These are phyloP conservation scores for Chalaropsis thielavioides DNA, from an alignment of 2,329 filamentous ascomycete species.

Conservation along the genomic window DNA sequence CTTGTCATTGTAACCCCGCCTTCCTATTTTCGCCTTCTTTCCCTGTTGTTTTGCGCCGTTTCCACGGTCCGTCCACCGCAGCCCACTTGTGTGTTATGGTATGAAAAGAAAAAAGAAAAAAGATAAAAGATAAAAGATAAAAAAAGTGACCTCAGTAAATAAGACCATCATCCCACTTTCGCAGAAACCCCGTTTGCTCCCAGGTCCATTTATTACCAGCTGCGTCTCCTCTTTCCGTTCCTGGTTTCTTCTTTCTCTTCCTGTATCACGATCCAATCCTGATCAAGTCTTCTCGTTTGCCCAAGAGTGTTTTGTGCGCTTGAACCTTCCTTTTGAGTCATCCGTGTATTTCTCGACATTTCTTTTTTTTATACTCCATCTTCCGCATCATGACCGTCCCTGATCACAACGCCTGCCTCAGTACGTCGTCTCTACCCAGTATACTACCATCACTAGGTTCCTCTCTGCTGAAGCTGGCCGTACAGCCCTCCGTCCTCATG, in stretches of 20 bases:
- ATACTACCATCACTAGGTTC: constrained; percentile 21
- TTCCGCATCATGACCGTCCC: constrained; percentile 35
- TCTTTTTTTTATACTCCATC: constrained; percentile 12
- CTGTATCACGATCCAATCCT: constrained; percentile 12
- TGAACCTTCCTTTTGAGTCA: constrained; percentile 15
- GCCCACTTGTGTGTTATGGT: neutral
- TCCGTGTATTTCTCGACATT: constrained; percentile 10
- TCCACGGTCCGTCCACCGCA: constrained; percentile 5
- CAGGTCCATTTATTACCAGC: constrained; percentile 14
- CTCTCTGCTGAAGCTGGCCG: neutral
- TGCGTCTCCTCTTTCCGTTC: constrained; percentile 1
- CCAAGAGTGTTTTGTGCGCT: constrained; percentile 15
- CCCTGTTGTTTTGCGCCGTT: neutral
- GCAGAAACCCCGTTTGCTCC: constrained; percentile 11
- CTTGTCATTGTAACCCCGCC: neutral
- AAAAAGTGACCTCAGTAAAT: constrained; percentile 8
- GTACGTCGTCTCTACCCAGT: constrained; percentile 36
- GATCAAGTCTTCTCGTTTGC: constrained; percentile 9
- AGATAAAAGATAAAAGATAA: too few relatives aligned
- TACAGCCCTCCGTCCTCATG: neutral
- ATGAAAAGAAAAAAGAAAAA: neutral
- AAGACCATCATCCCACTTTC: constrained; percentile 6
- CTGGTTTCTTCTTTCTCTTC: constrained; percentile 12
- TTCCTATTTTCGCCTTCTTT: constrained; percentile 3
- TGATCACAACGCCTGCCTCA: constrained; percentile 47